Percentiles rank a stretch among this genome's conserved stretches.
Evolutionary conservation across 163 green algal genomes (phyloP).

Genomic region (Scenedesmus sp.): DNA sequence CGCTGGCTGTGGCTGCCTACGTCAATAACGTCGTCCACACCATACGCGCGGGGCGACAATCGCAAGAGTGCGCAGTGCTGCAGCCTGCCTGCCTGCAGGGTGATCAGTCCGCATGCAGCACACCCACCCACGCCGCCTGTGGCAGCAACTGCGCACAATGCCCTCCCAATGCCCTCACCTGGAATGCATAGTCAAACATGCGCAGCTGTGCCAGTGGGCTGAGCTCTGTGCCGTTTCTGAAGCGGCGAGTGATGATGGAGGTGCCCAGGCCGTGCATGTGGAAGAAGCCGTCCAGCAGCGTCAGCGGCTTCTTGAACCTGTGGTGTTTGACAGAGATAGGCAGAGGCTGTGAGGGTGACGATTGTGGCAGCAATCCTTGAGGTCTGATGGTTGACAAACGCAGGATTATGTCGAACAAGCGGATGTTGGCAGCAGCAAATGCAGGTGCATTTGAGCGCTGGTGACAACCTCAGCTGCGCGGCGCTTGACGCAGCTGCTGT

Average conservation of each 20-base stretch:
- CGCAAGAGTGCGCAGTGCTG: too few species aligned
- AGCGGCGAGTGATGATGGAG: slow-evolving; percentile 40
- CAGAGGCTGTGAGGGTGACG: background rate
- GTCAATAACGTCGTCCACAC: too few species aligned
- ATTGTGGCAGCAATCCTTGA: background rate
- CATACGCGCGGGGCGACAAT: too few species aligned
- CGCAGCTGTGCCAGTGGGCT: slow-evolving; percentile 40
- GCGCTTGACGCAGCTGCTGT: background rate
- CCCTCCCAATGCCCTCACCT: background rate
- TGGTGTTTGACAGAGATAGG: background rate
- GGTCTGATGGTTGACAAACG: too few species aligned
- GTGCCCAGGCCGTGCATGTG: slow-evolving; percentile 58
- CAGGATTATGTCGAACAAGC: too few species aligned
- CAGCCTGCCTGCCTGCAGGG: too few species aligned
- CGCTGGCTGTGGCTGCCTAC: too few species aligned
- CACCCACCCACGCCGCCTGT: background rate
- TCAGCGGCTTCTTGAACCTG: slow-evolving; percentile 37
- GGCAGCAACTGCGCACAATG: background rate
- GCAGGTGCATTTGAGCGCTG: too few species aligned
- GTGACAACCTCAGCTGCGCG: too few species aligned
- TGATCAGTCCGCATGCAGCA: background rate
- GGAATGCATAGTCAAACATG: slow-evolving; percentile 53
- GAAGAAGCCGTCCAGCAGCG: slow-evolving; percentile 55
- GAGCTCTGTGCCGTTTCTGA: slow-evolving; percentile 52
- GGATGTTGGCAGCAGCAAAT: too few species aligned